Base-by-base conservation (phyloP, 441 rosid species). In the Adansonia gregorii region DNA sequence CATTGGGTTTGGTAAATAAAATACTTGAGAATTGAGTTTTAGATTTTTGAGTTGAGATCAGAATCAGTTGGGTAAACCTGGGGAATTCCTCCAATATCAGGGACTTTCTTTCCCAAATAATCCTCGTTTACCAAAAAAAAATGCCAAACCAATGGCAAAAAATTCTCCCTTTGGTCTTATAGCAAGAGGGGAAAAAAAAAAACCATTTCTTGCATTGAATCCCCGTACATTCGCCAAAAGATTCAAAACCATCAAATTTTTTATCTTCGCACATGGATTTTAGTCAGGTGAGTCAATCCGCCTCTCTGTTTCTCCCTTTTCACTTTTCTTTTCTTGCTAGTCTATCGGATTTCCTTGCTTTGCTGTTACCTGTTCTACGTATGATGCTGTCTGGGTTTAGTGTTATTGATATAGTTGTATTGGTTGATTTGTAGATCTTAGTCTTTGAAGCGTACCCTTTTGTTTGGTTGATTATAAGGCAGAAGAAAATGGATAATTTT, bases 201-300 rank as follows among this genome's bases (percentile, higher is more conserved):
- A 19, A 11, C 15, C 15, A 9, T 35, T 0, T 55, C 7, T 72
- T 72, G 12, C 11, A 39, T 41, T 5, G 22, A 55, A 55, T 35
- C 35, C 7, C 66, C 39, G 76, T 19, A 19, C 56, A 72, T 56
- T 72, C 20, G 10, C 51, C 12, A 17, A 19, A 72, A 72, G 12
- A 6, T 11, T 39, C 19, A 17, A 31, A 64, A 51, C 15, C 19
- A 48, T 64, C 59, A 46, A 64, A 11, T 20, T 64, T 31, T 49
- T 51, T 39, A 0, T 31, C 17, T 11, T 39, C 67, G 66, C n/a
- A 20, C 39, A 69, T 86, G 88, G 88, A 86, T 77, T 80, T 84
- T 55, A 83, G 77, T 51, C 86, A 82, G 86, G 87, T 84, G 64
- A 75, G 67, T 69, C 78, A 24, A 76, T 72, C 76, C 70, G 20